These are phyloP conservation scores for Termitomyces sp. DNA, from an alignment of 768 basidiomycete genomes.

Conservation along the genomic window DNA sequence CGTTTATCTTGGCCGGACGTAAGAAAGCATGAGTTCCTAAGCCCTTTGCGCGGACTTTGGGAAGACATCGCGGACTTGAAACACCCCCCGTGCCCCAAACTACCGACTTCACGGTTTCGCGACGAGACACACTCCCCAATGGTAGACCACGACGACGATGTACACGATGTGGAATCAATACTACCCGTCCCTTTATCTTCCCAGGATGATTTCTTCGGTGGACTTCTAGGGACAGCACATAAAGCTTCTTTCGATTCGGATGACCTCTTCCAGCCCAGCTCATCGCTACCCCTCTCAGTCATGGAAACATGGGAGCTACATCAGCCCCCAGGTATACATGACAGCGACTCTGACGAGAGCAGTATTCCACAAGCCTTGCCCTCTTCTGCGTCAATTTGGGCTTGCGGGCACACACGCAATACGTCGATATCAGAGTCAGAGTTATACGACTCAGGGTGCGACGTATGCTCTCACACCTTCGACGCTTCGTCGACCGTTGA, in stretches of 20 bases:
- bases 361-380: slow-evolving; percentile 21
- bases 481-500: not conserved
- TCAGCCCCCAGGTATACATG: not conserved
- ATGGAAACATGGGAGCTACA: not conserved
- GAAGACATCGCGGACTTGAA: slow-evolving; percentile 25
- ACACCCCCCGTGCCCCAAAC: slow-evolving; percentile 26
- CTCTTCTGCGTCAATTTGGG: slow-evolving; percentile 22
- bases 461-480: not conserved
- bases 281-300: slow-evolving; percentile 1
- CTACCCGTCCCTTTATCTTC: not conserved
- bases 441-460: not conserved
- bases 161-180: not conserved
- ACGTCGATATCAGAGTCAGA: not conserved
- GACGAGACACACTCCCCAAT: slow-evolving; percentile 5
- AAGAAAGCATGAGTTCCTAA: slow-evolving; percentile 25
- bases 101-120: slow-evolving; percentile 9
- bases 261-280: not conserved
- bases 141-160: not conserved
- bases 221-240: not conserved
- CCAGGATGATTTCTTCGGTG: not conserved
- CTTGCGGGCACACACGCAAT: not conserved
- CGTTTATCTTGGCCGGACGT: slow-evolving; percentile 24
- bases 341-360: slow-evolving; percentile 1
- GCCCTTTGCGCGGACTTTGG: slow-evolving; percentile 23
- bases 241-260: not conserved